These are phyloP conservation scores for Citrus hindsii DNA, from an alignment of 345 rosid genomes.

Conservation along the genomic window DNA sequence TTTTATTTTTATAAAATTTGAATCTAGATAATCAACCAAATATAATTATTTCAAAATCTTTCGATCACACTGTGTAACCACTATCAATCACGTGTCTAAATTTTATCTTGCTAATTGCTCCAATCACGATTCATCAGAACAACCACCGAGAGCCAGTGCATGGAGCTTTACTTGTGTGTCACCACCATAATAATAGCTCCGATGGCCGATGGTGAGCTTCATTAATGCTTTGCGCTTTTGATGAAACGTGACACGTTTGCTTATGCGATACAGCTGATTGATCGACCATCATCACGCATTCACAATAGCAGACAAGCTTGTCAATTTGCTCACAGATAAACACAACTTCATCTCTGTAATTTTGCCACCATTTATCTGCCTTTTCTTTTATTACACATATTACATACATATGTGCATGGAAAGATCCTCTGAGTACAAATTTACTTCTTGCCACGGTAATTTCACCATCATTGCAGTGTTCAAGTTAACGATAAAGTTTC, in stretches of 20 bases:
- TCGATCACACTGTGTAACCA: too few species aligned
- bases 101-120: background rate
- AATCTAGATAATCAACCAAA: too few species aligned
- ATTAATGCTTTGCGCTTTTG: background rate
- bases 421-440: background rate
- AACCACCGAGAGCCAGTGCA: too few species aligned
- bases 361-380: background rate
- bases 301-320: background rate
- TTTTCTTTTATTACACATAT: too few species aligned
- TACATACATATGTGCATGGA: background rate
- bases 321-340: too few species aligned
- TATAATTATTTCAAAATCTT: too few species aligned
- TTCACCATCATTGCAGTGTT: background rate
- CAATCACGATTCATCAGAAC: background rate
- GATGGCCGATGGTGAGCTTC: background rate
- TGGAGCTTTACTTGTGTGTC: too few species aligned
- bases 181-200: too few species aligned
- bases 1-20: too few species aligned
- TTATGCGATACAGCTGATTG: background rate
- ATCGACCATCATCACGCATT: background rate
- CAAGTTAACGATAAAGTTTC: background rate
- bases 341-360: background rate
- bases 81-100: background rate
- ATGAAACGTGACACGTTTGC: background rate
- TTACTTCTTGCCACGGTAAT: background rate